Percentiles rank a stretch among this genome's conserved stretches.
These are phyloP conservation scores for Yamadazyma dendronema DNA, from an alignment of 1,139 yeast species.

Conservation along the genomic window DNA sequence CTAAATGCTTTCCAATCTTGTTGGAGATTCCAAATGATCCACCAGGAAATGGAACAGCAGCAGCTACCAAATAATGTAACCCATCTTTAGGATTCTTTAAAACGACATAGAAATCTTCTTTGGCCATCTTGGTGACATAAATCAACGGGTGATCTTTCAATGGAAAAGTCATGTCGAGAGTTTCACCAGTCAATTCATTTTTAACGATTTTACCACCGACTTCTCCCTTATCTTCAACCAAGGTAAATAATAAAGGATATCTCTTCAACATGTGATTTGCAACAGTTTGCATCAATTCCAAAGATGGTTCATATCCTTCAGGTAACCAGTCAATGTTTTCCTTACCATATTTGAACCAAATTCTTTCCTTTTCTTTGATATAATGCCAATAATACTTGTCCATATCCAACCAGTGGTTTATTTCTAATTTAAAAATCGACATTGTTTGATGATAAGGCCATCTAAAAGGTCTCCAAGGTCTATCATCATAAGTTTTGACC, in stretches of 20 bases:
- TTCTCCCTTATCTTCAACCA: conserved; percentile 36
- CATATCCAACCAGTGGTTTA: conserved; percentile 79
- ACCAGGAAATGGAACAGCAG: conserved; percentile 78
- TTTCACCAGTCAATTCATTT: conserved; percentile 62
- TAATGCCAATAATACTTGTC: conserved; percentile 71
- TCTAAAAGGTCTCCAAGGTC: conserved; percentile 81
- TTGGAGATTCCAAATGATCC: conserved; percentile 64
- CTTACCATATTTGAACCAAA: conserved; percentile 56
- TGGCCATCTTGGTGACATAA: conserved; percentile 66
- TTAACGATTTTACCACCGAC: conserved; percentile 41
- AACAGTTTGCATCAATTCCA: conserved; percentile 63
- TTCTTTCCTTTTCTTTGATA: conserved; percentile 58
- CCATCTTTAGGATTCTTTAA: conserved; percentile 54
- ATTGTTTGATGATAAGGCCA: conserved; percentile 82
- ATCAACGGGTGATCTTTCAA: conserved; percentile 62
- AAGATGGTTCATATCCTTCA: conserved; percentile 61
- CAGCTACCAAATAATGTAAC: conserved; percentile 63
- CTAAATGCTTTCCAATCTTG: conserved; percentile 61
- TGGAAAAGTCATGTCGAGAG: conserved; percentile 58
- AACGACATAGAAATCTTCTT: conserved; percentile 70
- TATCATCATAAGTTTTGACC: conserved; percentile 61
- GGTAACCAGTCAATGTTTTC: conserved; percentile 68
- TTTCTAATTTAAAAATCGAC: conserved; percentile 67
- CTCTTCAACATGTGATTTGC: conserved; percentile 57
- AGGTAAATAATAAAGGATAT: conserved; percentile 61